Conservation (phyloP, 352 stramenopile genomes). For the Phytophthora ramorum region DNA sequence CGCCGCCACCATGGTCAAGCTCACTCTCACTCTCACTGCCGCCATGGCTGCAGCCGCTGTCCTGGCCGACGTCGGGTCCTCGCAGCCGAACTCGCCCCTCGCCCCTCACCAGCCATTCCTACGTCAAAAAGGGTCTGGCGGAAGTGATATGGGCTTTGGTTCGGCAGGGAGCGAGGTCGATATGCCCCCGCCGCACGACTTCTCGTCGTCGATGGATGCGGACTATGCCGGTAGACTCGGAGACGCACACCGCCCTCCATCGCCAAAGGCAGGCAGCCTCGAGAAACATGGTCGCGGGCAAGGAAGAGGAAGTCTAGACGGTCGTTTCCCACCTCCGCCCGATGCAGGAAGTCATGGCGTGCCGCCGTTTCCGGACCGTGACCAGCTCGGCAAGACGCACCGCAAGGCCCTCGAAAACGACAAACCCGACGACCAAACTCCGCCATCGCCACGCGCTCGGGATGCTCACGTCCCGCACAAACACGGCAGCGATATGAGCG, state of each 20-base stretch:
- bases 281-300: background rate
- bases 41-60: background rate
- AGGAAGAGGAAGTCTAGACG: background rate
- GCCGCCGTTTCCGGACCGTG: no score
- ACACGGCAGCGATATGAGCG: no score
- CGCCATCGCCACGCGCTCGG: no score
- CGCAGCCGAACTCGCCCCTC: background rate
- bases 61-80: background rate
- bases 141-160: background rate
- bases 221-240: background rate
- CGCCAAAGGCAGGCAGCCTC: background rate
- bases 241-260: background rate
- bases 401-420: no score
- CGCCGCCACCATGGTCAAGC: slow-evolving; percentile 1
- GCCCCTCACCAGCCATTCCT: background rate
- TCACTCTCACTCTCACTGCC: background rate
- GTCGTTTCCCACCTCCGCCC: background rate
- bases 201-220: background rate
- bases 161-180: background rate
- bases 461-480: no score
- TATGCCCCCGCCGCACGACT: background rate
- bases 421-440: no score
- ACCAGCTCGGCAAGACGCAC: no score
- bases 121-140: background rate
- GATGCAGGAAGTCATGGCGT: background rate